Evolutionary conservation across 2,329 filamentous ascomycete genomes (phyloP).

Genomic region (Fusarium musae): DNA sequence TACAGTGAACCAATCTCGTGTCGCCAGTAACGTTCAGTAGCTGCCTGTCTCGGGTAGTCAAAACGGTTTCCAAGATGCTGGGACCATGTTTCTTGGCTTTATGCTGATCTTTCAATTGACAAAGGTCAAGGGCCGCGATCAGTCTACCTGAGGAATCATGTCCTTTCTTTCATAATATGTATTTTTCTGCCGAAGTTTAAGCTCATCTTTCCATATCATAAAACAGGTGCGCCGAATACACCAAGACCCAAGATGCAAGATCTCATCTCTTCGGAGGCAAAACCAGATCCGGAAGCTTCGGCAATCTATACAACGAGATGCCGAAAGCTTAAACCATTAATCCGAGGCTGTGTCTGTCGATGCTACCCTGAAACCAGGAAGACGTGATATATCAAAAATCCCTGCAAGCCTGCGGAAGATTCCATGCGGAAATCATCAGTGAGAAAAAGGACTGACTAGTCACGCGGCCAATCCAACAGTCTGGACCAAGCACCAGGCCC

Average conservation of each 20-base stretch:
- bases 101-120: neutral
- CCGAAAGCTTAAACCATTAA: neutral
- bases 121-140: rapidly evolving
- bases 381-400: neutral
- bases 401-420: too few relatives aligned
- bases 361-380: neutral
- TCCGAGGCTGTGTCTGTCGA: neutral
- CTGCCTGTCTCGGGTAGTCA: neutral
- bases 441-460: neutral
- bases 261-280: neutral
- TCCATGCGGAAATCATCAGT: neutral
- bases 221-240: rapidly evolving
- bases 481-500: rapidly evolving
- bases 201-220: rapidly evolving
- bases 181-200: neutral
- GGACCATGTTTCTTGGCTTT: neutral
- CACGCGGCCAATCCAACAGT: rapidly evolving
- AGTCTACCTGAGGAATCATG: rapidly evolving
- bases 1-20: neutral
- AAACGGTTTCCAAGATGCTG: neutral
- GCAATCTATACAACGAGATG: neutral
- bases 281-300: neutral
- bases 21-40: neutral
- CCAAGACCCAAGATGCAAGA: rapidly evolving
- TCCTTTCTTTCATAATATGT: too few relatives aligned